Percentiles rank a stretch among this genome's conserved stretches.
phyloP scores from a whole-genome alignment of 2,329 filamentous ascomycete genomes.

The Orbilia ellipsospora region DNA sequence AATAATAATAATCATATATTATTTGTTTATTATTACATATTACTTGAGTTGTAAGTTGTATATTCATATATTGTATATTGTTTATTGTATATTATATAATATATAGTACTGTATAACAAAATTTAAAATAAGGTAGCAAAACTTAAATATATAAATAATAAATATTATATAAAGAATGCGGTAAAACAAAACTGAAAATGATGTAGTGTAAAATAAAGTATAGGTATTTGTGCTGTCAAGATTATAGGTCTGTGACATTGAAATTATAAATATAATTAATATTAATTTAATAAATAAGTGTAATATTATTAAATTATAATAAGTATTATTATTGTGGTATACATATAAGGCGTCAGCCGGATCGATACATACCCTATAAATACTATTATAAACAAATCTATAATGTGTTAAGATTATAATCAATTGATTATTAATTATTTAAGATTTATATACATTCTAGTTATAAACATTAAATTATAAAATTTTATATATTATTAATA shows the following conservation, averaged over 20 bases:
- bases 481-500: conserved; percentile 4
- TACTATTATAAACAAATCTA: conserved; percentile 8
- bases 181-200: background rate
- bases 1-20: background rate
- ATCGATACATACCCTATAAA: no score
- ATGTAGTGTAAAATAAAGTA: background rate
- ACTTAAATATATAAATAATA: background rate
- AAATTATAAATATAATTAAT: no score
- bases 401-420: background rate
- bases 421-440: conserved; percentile 5
- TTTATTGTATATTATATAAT: background rate
- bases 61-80: background rate
- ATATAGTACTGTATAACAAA: conserved; percentile 4
- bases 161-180: background rate
- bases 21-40: no score
- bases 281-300: no score
- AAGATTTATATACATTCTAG: background rate
- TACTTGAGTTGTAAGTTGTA: no score
- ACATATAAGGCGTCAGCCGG: no score
- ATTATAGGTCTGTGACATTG: background rate
- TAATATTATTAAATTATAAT: conserved; percentile 25
- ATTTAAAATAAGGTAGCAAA: background rate
- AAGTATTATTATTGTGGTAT: no score
- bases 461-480: conserved; percentile 7
- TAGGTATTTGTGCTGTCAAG: background rate